Conservation (phyloP, 2,329 filamentous ascomycete species). For the Coniella lustricola region DNA sequence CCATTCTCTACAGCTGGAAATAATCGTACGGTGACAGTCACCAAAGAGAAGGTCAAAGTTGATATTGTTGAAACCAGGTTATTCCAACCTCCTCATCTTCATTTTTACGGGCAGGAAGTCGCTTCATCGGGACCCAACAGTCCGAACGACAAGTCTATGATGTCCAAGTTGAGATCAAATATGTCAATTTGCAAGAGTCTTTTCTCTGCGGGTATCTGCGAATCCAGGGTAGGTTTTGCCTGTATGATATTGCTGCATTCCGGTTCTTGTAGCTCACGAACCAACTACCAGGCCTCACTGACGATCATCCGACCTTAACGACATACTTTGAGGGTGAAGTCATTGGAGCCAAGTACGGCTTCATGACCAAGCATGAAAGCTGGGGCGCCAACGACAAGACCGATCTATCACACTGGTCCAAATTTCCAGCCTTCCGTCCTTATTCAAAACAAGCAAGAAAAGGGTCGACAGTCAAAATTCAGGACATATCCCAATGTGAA, state of each 20-base stretch:
- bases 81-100: constrained; percentile 77
- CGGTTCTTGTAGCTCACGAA: not conserved
- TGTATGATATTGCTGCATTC: not conserved
- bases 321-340: constrained; percentile 99
- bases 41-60: not conserved
- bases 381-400: constrained; percentile 93
- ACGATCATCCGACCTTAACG: constrained; percentile 93
- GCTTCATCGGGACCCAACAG: constrained; percentile 83
- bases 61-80: constrained; percentile 40
- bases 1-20: too few relatives aligned
- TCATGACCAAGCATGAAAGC: constrained; percentile 77
- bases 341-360: constrained; percentile 91
- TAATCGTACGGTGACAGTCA: not conserved
- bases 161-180: constrained; percentile 93
- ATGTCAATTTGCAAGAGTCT: constrained; percentile 89
- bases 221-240: constrained; percentile 67
- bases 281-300: constrained; percentile 67
- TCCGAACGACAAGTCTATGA: constrained; percentile 91
- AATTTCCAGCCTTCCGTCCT: constrained; percentile 80
- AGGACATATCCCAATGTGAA: constrained; percentile 72
- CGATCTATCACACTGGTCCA: constrained; percentile 86
- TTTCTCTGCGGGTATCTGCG: constrained; percentile 91
- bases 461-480: constrained; percentile 46
- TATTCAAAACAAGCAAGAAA: constrained; percentile 54
- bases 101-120: constrained; percentile 78